phyloP scores from a whole-genome alignment of 208 protist genomes.

The Trypanosoma boissoni region DNA sequence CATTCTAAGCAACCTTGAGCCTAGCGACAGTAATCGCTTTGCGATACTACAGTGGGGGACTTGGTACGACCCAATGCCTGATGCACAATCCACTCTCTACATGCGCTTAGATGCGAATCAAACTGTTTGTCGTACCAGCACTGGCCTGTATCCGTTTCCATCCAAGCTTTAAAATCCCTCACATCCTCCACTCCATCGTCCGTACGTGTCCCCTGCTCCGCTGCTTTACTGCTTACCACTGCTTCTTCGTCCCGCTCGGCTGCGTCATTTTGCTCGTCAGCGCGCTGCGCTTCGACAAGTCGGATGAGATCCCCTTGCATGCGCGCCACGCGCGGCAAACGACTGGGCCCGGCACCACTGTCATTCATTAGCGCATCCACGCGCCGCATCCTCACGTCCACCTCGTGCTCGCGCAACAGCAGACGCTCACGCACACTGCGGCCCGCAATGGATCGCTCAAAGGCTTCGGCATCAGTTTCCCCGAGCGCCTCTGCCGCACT shows the following conservation, averaged over 20 bases:
- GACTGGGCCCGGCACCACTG: not conserved
- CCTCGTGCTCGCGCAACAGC: not conserved
- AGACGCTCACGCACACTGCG: conserved; percentile 4
- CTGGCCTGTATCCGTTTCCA: conserved; percentile 2
- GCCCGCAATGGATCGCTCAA: conserved; percentile 1
- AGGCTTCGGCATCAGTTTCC: too few relatives aligned
- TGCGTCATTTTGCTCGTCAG: not conserved
- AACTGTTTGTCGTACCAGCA: conserved; percentile 15
- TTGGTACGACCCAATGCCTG: not conserved
- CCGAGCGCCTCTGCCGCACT: conserved; percentile 3
- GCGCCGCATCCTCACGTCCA: conserved; percentile 2
- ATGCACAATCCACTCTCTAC: conserved; percentile 9
- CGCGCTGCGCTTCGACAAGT: conserved; percentile 4
- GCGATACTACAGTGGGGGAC: too few relatives aligned
- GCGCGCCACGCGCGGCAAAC: conserved; percentile 1
- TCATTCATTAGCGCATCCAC: not conserved
- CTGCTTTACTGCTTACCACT: not conserved
- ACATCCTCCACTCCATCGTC: not conserved
- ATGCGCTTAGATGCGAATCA: conserved; percentile 10
- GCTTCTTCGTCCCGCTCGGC: not conserved
- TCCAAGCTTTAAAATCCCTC: conserved; percentile 9
- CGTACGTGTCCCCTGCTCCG: too few relatives aligned
- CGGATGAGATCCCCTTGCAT: conserved; percentile 14
- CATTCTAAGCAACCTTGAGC: too few relatives aligned
- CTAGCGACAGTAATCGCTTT: too few relatives aligned